Conservation (phyloP, 495 filamentous ascomycete genomes). For the Penicillium odoratum region DNA sequence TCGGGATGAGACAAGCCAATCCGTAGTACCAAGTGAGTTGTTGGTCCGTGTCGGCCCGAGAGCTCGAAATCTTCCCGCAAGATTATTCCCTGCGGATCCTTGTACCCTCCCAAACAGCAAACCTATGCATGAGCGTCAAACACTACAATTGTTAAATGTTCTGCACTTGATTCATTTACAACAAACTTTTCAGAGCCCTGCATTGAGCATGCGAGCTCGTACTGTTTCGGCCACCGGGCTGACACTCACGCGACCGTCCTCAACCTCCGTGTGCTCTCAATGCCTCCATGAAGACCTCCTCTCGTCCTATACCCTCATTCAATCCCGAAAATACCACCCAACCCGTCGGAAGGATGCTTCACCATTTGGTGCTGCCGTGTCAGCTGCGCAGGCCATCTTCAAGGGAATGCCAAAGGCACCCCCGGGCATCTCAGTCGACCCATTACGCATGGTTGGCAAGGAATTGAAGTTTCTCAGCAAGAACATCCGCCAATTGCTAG, state of each 20-base stretch:
- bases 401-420: constrained; percentile 63
- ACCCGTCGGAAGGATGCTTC: constrained; percentile 49
- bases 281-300: constrained; percentile 46
- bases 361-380: constrained; percentile 67
- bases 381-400: constrained; percentile 76
- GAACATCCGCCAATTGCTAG: constrained; percentile 83
- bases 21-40: constrained; percentile 7
- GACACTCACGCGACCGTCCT: constrained; percentile 37
- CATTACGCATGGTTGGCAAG: constrained; percentile 80
- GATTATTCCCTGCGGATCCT: constrained; percentile 16
- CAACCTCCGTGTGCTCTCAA: constrained; percentile 43
- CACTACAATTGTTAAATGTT: constrained; percentile 13
- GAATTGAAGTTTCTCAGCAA: constrained; percentile 92
- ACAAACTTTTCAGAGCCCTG: constrained; percentile 4
- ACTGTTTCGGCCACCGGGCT: constrained; percentile 41
- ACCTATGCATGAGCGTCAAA: neutral
- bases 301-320: constrained; percentile 25
- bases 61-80: constrained; percentile 36
- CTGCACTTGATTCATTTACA: neutral
- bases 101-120: neutral
- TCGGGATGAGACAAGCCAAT: neutral
- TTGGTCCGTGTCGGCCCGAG: constrained; percentile 33
- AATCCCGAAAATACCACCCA: constrained; percentile 46
- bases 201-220: constrained; percentile 46
- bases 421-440: constrained; percentile 66